Conservation (phyloP, 2,329 filamentous ascomycete species). For the Clarireedia homoeocarpa region DNA sequence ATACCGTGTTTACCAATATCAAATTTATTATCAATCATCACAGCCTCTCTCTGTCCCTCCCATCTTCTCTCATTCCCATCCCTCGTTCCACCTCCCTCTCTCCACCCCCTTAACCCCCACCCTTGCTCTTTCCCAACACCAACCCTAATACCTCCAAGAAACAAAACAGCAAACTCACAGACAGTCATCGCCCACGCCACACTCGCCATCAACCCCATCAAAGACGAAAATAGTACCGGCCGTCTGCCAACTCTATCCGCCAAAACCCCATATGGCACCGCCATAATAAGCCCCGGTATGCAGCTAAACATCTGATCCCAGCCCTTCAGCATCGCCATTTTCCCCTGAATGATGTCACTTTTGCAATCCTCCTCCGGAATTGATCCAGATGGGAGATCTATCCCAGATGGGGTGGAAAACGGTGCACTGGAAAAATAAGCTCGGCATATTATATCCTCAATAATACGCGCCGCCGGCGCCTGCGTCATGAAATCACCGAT, state of each 20-base stretch:
- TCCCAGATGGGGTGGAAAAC: constrained; percentile 9
- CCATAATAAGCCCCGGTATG: constrained; percentile 33
- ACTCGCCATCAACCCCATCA: constrained; percentile 8
- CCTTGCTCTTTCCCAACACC: neutral
- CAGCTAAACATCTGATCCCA: constrained; percentile 39
- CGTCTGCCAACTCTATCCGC: constrained; percentile 15
- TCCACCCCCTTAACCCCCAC: neutral
- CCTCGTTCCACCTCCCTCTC: neutral
- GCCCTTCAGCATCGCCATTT: constrained; percentile 44
- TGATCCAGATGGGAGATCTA: neutral
- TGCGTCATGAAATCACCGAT: constrained; percentile 32
- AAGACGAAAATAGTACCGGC: constrained; percentile 6
- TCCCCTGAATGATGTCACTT: constrained; percentile 39
- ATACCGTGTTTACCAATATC: neutral
- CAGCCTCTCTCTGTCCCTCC: neutral
- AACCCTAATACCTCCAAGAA: neutral
- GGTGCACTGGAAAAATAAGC: constrained; percentile 36
- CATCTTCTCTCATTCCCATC: neutral
- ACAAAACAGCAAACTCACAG: neutral
- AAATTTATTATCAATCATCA: neutral
- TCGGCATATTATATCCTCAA: constrained; percentile 47
- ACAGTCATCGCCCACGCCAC: constrained; percentile 11
- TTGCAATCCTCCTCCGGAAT: constrained; percentile 42
- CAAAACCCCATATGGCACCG: constrained; percentile 15
- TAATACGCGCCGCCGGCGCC: constrained; percentile 41